Conservation (phyloP, 768 basidiomycete genomes). For the Panaeolus papilionaceus region DNA sequence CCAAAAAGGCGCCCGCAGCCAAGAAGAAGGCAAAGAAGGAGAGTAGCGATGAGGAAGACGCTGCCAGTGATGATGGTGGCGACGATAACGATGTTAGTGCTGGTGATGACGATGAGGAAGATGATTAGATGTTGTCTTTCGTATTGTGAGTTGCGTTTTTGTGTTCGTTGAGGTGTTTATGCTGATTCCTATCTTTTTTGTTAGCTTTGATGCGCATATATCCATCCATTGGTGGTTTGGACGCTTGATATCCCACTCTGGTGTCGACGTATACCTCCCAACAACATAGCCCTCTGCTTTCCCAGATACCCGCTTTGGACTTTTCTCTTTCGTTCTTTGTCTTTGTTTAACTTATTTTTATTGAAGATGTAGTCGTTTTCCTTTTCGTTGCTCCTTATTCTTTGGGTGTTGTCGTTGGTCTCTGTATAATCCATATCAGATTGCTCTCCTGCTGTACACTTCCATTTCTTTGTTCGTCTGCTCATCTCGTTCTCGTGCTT, state of each 20-base stretch:
- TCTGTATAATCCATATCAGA: conserved; percentile 5
- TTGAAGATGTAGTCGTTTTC: not conserved
- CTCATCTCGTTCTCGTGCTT: not conserved
- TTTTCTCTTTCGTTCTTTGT: not conserved
- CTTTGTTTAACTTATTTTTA: conserved; percentile 6
- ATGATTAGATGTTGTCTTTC: not conserved
- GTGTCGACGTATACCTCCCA: not conserved
- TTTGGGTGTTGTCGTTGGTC: conserved; percentile 8
- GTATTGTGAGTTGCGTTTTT: not conserved
- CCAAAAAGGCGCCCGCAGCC: conserved; percentile 21
- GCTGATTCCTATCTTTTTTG: not conserved
- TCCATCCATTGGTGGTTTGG: not conserved
- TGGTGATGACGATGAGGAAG: not conserved
- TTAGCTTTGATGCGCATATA: conserved; percentile 11
- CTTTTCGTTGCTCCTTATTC: not conserved
- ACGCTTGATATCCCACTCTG: not conserved
- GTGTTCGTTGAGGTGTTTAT: not conserved
- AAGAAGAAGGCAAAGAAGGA: conserved; percentile 29
- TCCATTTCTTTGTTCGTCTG: not conserved
- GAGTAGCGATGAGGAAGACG: conserved; percentile 16
- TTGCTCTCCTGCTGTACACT: not conserved
- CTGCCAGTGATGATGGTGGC: conserved; percentile 19
- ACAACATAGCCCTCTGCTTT: not conserved
- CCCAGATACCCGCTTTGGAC: conserved; percentile 7
- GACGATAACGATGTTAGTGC: conserved; percentile 4